Percentiles rank a stretch among this genome's conserved stretches.
Evolutionary conservation across 2,329 filamentous ascomycete genomes (phyloP).

Genomic region (Colletotrichum limetticola): DNA sequence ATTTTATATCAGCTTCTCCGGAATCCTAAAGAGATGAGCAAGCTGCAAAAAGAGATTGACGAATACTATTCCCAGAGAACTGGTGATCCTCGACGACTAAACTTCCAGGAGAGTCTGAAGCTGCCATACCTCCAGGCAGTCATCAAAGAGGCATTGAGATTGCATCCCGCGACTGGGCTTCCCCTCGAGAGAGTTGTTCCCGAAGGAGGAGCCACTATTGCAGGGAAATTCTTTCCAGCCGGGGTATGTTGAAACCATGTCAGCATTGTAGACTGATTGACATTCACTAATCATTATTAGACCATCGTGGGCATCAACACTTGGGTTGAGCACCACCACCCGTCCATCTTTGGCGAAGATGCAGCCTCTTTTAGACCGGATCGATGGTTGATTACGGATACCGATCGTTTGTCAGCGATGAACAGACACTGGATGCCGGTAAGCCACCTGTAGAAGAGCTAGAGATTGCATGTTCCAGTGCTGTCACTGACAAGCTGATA

Average conservation of each 20-base stretch:
- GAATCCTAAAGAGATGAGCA: constrained; percentile 34
- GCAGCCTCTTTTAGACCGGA: constrained; percentile 52
- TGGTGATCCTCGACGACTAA: constrained; percentile 21
- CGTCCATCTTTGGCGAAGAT: constrained; percentile 48
- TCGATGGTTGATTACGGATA: constrained; percentile 44
- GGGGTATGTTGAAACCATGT: constrained; percentile 36
- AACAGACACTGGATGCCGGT: constrained; percentile 31
- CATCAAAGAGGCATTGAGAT: constrained; percentile 62
- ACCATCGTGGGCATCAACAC: constrained; percentile 53
- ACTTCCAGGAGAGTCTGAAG: constrained; percentile 42
- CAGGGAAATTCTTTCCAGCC: constrained; percentile 43
- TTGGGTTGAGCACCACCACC: constrained; percentile 51
- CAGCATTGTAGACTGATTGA: not conserved
- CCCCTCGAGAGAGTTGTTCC: constrained; percentile 60
- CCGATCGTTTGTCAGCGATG: constrained; percentile 16
- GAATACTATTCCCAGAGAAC: constrained; percentile 30
- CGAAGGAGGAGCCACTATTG: constrained; percentile 52
- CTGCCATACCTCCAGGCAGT: constrained; percentile 61
- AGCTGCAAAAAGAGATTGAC: constrained; percentile 52
- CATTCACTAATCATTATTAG: constrained; percentile 1
- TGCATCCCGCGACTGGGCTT: constrained; percentile 59
- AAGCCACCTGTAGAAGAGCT: not conserved
- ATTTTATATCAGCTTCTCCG: constrained; percentile 42
- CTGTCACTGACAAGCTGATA: too few relatives aligned
- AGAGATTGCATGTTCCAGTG: too few relatives aligned